These are phyloP conservation scores for Ascodesmis nigricans DNA, from an alignment of 495 filamentous ascomycete species.

Conservation along the genomic window DNA sequence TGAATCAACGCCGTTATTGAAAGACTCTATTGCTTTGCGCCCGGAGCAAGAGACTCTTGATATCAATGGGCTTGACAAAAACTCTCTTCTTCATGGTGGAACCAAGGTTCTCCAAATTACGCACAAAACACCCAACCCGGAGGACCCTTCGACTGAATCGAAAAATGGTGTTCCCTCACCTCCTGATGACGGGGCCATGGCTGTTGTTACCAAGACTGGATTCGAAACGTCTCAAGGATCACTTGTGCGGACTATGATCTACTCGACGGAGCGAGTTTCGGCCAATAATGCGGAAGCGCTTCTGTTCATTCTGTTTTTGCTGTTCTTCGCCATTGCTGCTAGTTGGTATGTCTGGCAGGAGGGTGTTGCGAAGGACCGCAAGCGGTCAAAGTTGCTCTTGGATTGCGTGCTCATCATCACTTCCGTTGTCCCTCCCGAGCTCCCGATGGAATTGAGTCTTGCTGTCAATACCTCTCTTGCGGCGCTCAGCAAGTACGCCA, in stretches of 20 bases:
- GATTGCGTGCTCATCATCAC: slow-evolving; percentile 96
- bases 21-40: slow-evolving; percentile 85
- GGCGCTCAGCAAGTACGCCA: slow-evolving; percentile 78
- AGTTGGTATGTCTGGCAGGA: slow-evolving; percentile 99
- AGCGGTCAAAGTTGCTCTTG: slow-evolving; percentile 87
- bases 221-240: slow-evolving; percentile 98
- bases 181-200: slow-evolving; percentile 84
- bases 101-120: slow-evolving; percentile 95
- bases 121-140: slow-evolving; percentile 49
- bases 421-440: slow-evolving; percentile 87
- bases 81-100: slow-evolving; percentile 83
- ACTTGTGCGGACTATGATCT: slow-evolving; percentile 97
- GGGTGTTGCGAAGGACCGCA: slow-evolving; percentile 76
- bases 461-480: slow-evolving; percentile 98
- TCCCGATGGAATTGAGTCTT: slow-evolving; percentile 93
- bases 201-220: slow-evolving; percentile 86
- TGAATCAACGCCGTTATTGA: slow-evolving; percentile 88
- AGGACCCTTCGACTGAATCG: slow-evolving; percentile 41
- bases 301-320: slow-evolving; percentile 86
- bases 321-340: slow-evolving; percentile 87
- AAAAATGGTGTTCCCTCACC: slow-evolving; percentile 51
- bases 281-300: slow-evolving; percentile 90
- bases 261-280: slow-evolving; percentile 93
- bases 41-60: slow-evolving; percentile 70
- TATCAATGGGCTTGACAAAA: slow-evolving; percentile 82